Conservation (phyloP, 208 protist species). For the Vickermania spadyakhi region DNA sequence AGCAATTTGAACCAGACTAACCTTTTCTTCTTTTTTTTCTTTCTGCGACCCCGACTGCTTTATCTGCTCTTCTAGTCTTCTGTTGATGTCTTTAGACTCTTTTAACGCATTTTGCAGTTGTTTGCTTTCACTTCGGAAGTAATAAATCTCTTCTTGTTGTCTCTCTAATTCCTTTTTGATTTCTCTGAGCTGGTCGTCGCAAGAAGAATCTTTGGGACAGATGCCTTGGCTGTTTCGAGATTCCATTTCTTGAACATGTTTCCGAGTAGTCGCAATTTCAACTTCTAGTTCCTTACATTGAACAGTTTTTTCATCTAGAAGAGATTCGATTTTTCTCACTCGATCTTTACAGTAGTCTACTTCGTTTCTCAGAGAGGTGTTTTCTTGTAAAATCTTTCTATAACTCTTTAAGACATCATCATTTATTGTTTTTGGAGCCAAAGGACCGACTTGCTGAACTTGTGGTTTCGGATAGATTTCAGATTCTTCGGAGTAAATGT, state of each 20-base stretch:
- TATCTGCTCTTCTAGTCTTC: no score
- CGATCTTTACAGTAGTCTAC: conserved; percentile 23
- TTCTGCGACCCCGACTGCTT: no score
- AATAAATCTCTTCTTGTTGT: no score
- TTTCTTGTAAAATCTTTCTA: conserved; percentile 15
- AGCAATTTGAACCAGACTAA: neutral
- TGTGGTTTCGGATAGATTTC: neutral
- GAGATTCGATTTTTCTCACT: conserved; percentile 20
- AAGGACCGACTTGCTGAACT: neutral
- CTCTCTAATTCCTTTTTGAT: no score
- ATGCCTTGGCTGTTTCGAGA: conserved; percentile 5
- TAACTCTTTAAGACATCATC: conserved; percentile 10
- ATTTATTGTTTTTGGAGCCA: conserved; percentile 7
- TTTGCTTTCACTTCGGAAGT: no score
- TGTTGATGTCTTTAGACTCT: no score
- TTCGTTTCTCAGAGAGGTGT: conserved; percentile 33
- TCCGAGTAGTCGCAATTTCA: conserved; percentile 17
- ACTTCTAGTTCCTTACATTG: conserved; percentile 42
- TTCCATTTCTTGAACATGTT: conserved; percentile 6
- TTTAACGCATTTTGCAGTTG: no score
- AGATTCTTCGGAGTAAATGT: neutral
- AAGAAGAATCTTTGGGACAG: no score
- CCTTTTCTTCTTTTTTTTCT: no score
- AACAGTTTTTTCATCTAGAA: conserved; percentile 26
- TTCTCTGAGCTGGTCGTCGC: no score